Percentiles rank a stretch among this genome's conserved stretches.
These are phyloP conservation scores for Salvia hispanica DNA, from an alignment of 257 asterid species.

Conservation along the genomic window DNA sequence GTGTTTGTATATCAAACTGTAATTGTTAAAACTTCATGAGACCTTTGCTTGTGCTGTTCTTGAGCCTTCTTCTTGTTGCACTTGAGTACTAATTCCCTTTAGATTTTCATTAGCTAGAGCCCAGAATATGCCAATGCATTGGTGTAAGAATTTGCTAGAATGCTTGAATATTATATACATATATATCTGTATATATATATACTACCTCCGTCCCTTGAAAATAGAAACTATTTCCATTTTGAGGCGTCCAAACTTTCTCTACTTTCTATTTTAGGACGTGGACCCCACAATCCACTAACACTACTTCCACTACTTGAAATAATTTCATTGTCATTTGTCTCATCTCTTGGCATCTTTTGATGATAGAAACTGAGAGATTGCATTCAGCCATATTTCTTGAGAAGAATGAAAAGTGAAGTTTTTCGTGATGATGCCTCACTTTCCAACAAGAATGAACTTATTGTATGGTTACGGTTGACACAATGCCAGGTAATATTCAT, in stretches of 20 bases:
- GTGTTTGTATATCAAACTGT: constrained; percentile 10
- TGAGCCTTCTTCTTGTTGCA: constrained; percentile 12
- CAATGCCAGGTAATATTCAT: constrained; percentile 67
- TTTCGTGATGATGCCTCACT: constrained; percentile 58
- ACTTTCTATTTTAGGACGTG: too few species aligned
- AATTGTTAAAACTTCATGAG: neutral
- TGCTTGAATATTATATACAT: too few species aligned
- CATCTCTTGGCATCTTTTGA: constrained; percentile 29
- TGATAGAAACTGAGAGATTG: constrained; percentile 76
- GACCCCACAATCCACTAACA: too few species aligned
- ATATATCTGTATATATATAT: too few species aligned
- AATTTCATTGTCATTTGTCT: constrained; percentile 25
- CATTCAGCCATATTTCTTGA: constrained; percentile 87
- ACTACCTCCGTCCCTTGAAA: too few species aligned
- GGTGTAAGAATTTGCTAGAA: too few species aligned
- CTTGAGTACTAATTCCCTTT: neutral
- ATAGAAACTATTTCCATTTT: too few species aligned
- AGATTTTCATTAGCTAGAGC: too few species aligned
- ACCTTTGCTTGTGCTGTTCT: constrained; percentile 17
- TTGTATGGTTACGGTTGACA: constrained; percentile 88
- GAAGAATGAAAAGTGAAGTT: constrained; percentile 93
- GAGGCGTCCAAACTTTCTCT: too few species aligned
- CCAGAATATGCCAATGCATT: too few species aligned
- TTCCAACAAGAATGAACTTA: constrained; percentile 89
- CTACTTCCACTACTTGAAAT: neutral